Conservation (phyloP, 139 green algal genomes). For the Picocystis salinarum region DNA sequence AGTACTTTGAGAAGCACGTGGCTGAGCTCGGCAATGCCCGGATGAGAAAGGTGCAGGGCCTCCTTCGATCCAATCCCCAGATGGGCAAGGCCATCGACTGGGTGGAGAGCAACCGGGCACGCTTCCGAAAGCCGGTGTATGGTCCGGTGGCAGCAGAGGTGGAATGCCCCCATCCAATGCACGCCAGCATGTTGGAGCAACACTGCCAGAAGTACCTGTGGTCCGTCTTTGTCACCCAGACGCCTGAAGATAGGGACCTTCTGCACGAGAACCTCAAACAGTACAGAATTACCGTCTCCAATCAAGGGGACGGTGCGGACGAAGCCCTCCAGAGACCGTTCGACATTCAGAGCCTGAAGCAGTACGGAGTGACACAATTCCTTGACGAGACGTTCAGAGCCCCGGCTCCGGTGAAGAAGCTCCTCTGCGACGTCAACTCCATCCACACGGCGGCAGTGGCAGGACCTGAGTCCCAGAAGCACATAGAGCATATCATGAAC, state of each 20-base stretch:
- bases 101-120: neutral
- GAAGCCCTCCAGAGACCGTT: no score
- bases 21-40: slow-evolving; percentile 9
- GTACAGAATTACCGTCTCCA: slow-evolving; percentile 16
- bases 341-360: no score
- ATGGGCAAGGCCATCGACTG: neutral
- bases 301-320: no score
- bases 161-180: neutral
- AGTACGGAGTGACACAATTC: neutral
- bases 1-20: slow-evolving; percentile 15
- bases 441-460: neutral
- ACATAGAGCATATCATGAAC: slow-evolving; percentile 1
- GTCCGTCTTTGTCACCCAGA: neutral
- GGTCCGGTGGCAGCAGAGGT: slow-evolving; percentile 2
- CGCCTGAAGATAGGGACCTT: neutral
- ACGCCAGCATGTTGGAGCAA: neutral
- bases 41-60: slow-evolving; percentile 7
- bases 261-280: slow-evolving; percentile 2
- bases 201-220: neutral
- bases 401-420: slow-evolving; percentile 38
- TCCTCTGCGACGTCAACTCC: slow-evolving; percentile 13
- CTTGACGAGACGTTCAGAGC: slow-evolving; percentile 17
- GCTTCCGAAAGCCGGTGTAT: neutral
- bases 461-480: neutral
- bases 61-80: neutral